These are phyloP conservation scores for Silene vulgaris DNA, from an alignment of 179 eudicot genomes.

Conservation along the genomic window DNA sequence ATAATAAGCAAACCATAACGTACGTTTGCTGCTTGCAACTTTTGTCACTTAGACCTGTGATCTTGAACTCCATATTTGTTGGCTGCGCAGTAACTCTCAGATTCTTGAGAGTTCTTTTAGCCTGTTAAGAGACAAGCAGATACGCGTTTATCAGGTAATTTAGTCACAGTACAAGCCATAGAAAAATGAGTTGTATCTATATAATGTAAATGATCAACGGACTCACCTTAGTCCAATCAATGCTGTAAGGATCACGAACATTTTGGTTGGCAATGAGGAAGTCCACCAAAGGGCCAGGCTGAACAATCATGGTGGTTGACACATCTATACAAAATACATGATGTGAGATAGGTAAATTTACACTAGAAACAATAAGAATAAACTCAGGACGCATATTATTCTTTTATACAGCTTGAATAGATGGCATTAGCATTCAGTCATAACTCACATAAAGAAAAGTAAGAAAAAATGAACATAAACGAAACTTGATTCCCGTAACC, in stretches of 20 bases:
- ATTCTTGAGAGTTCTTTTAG: constrained; percentile 66
- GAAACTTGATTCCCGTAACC: too few relatives aligned
- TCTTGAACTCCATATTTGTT: constrained; percentile 59
- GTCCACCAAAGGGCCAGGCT: constrained; percentile 67
- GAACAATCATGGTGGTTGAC: constrained; percentile 79
- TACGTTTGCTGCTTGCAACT: constrained; percentile 59
- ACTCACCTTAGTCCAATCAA: constrained; percentile 81
- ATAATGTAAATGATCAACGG: neutral
- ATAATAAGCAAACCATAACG: neutral
- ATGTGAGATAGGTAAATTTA: neutral
- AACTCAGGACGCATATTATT: too few relatives aligned
- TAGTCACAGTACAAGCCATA: constrained; percentile 7
- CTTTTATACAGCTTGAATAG: too few relatives aligned
- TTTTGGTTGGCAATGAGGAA: constrained; percentile 66
- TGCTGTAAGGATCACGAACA: constrained; percentile 48
- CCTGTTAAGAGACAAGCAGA: constrained; percentile 31
- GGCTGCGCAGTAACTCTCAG: constrained; percentile 54
- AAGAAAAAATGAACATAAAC: too few relatives aligned
- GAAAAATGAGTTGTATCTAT: neutral
- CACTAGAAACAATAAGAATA: neutral
- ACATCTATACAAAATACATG: constrained; percentile 42
- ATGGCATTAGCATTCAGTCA: neutral
- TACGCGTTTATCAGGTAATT: neutral
- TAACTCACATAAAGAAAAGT: neutral
- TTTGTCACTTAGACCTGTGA: constrained; percentile 63